Evolutionary conservation across 2,329 filamentous ascomycete species (phyloP).

Genomic region (Aspergillus melleus): DNA sequence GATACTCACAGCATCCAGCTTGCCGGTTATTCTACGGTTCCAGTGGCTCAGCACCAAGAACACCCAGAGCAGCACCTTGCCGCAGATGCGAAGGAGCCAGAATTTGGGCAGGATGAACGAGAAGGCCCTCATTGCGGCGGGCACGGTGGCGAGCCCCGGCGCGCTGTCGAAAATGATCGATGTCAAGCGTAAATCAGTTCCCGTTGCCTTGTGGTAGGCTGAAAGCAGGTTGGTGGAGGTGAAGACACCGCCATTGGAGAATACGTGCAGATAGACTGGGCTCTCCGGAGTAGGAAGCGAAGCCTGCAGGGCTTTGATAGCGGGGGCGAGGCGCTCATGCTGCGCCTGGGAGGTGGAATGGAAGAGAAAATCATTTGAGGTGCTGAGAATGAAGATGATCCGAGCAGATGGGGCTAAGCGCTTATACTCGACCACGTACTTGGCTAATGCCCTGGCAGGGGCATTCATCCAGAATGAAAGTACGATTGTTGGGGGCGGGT

Average conservation of each 20-base stretch:
- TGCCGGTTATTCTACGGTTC: slow-evolving; percentile 17
- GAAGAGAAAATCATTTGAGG: slow-evolving; percentile 36
- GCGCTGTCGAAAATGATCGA: slow-evolving; percentile 49
- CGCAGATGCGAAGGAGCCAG: slow-evolving; percentile 22
- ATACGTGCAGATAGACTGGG: slow-evolving; percentile 47
- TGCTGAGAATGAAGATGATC: slow-evolving; percentile 44
- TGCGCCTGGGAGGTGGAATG: slow-evolving; percentile 25
- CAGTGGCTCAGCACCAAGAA: slow-evolving; percentile 23
- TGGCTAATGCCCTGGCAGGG: slow-evolving; percentile 42
- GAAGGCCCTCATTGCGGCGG: slow-evolving; percentile 31
- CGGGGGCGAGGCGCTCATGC: slow-evolving; percentile 32
- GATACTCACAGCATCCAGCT: slow-evolving; percentile 27
- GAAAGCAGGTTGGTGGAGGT: slow-evolving; percentile 41
- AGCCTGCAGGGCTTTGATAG: slow-evolving; percentile 34
- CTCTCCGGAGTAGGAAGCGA: slow-evolving; percentile 20
- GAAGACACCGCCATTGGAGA: slow-evolving; percentile 52
- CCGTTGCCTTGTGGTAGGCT: slow-evolving; percentile 37
- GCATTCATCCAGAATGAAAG: slow-evolving; percentile 54
- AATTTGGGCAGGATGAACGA: slow-evolving; percentile 36
- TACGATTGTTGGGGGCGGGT: slow-evolving; percentile 39
- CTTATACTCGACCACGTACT: slow-evolving; percentile 50
- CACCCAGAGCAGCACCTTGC: slow-evolving; percentile 1
- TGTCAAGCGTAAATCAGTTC: slow-evolving; percentile 38
- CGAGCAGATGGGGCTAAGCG: slow-evolving; percentile 44
- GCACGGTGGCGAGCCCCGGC: slow-evolving; percentile 39